Conservation (phyloP, 371 early-diverging fungal genomes). For the Choanephora cucurbitarum region DNA sequence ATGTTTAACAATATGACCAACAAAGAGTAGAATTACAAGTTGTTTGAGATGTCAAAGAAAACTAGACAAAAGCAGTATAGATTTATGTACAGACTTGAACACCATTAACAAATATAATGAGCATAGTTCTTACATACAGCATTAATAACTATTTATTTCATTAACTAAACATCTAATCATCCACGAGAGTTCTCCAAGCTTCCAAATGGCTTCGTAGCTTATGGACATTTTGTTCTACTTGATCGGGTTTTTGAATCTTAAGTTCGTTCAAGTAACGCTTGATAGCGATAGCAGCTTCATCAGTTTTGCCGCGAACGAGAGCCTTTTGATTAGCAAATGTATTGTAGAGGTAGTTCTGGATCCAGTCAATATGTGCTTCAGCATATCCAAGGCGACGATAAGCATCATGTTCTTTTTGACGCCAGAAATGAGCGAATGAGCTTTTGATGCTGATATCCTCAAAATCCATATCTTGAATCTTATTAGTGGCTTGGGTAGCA, state of each 20-base stretch:
- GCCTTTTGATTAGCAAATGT: slow-evolving; percentile 26
- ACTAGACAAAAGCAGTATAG: no score
- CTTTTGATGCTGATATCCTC: slow-evolving; percentile 8
- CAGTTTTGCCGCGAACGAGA: slow-evolving; percentile 26
- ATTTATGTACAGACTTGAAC: no score
- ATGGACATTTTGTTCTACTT: slow-evolving; percentile 39
- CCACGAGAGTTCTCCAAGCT: slow-evolving; percentile 32
- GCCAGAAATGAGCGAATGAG: slow-evolving; percentile 25
- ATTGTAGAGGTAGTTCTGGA: slow-evolving; percentile 22
- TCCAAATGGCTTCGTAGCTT: slow-evolving; percentile 34
- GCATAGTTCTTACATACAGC: no score
- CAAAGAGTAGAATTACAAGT: no score
- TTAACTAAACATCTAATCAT: slow-evolving; percentile 6
- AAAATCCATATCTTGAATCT: slow-evolving; percentile 3
- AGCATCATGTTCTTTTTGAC: slow-evolving; percentile 19
- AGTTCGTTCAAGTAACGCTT: slow-evolving; percentile 34
- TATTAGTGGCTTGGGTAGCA: slow-evolving; percentile 14
- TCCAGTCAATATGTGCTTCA: slow-evolving; percentile 33
- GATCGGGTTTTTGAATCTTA: slow-evolving; percentile 34
- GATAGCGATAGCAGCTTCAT: slow-evolving; percentile 27
- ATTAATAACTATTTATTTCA: no score
- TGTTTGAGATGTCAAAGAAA: no score
- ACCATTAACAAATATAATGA: no score
- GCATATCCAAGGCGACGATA: slow-evolving; percentile 28
- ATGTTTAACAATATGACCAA: no score